phyloP scores from a whole-genome alignment of 2,329 filamentous ascomycete species.

The Madurella mycetomatis region DNA sequence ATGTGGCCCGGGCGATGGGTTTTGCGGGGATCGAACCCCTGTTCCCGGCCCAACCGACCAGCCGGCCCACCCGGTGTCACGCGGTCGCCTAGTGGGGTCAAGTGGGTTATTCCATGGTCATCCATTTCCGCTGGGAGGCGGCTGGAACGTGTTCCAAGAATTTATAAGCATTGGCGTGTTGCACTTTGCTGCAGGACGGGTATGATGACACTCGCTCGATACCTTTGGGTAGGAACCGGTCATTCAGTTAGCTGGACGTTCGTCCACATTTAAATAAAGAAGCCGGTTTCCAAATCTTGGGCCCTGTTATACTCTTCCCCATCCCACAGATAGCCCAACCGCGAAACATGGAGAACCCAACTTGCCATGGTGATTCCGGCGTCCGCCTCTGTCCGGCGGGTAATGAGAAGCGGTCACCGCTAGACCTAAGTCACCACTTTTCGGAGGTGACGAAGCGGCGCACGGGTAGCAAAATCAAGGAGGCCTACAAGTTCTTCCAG shows the following conservation, averaged over 20 bases:
- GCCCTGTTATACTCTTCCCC: neutral
- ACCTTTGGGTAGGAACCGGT: neutral
- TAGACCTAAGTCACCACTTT: conserved; percentile 75
- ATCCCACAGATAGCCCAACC: conserved; percentile 8
- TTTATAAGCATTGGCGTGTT: neutral
- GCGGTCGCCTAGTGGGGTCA: neutral
- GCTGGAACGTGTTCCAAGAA: neutral
- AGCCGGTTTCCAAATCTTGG: neutral
- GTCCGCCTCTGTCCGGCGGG: neutral
- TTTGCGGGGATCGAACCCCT: neutral
- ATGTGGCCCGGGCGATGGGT: neutral
- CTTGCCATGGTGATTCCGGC: neutral
- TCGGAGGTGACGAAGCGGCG: conserved; percentile 65
- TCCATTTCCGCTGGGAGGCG: neutral
- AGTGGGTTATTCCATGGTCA: neutral
- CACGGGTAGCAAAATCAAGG: conserved; percentile 64
- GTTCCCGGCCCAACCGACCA: neutral
- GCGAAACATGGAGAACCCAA: neutral
- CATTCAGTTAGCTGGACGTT: neutral
- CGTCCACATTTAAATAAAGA: neutral
- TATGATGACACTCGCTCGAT: neutral
- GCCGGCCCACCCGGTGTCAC: neutral
- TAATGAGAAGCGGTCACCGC: conserved; percentile 44
- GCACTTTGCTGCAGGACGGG: neutral
- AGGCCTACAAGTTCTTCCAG: conserved; percentile 79